Percentiles rank a stretch among this genome's conserved stretches.
Conservation (phyloP, 257 asterid genomes). For the Cruciata laevipes region DNA sequence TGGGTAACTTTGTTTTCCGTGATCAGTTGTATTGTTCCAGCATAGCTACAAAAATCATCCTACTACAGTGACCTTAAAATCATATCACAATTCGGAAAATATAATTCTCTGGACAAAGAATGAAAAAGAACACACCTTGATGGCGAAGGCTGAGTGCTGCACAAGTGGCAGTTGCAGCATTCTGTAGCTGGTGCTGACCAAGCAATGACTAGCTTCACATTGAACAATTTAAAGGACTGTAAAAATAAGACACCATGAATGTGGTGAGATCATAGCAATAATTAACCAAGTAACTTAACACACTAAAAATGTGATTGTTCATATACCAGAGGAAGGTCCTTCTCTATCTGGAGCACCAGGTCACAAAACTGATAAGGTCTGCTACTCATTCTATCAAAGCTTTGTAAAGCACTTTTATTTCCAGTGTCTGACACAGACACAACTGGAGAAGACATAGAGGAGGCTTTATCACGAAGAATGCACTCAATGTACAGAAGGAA, state of each 20-base stretch:
- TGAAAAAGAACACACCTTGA: conserved; percentile 50
- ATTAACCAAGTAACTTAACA: neutral
- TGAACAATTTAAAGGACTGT: conserved; percentile 58
- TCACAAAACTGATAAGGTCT: conserved; percentile 68
- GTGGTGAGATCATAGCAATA: neutral
- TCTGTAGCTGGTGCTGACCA: conserved; percentile 87
- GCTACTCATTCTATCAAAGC: conserved; percentile 35
- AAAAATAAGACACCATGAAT: neutral
- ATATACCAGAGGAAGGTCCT: conserved; percentile 57
- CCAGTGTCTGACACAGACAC: conserved; percentile 76
- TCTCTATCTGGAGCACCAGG: conserved; percentile 49
- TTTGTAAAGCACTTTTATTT: conserved; percentile 56
- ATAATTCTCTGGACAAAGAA: neutral
- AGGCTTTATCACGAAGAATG: conserved; percentile 71
- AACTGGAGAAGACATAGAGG: conserved; percentile 59
- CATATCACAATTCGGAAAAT: neutral
- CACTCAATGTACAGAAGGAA: conserved; percentile 75
- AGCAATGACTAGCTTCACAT: conserved; percentile 64
- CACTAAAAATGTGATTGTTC: neutral
- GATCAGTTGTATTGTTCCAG: too few relatives aligned
- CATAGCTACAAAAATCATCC: neutral
- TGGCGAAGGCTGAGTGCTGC: conserved; percentile 78
- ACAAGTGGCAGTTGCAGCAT: conserved; percentile 85
- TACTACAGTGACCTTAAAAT: neutral
- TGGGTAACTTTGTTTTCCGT: neutral